These are phyloP conservation scores for Ascomycota sp. DNA, from an alignment of 2,329 filamentous ascomycete genomes.

Conservation along the genomic window DNA sequence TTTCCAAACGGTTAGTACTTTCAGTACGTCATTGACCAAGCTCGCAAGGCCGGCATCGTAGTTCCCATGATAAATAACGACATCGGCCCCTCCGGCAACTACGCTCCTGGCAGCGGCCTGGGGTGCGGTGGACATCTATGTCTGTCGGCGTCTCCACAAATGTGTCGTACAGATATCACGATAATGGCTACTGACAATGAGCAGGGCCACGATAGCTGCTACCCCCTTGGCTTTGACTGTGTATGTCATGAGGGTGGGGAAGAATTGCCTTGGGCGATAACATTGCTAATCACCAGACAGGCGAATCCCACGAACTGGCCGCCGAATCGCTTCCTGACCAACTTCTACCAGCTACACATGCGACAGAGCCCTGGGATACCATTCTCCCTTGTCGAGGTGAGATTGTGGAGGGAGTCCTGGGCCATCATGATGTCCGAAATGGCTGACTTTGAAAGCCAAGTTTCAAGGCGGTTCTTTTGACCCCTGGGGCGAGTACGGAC, in stretches of 20 bases:
- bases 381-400: conserved; percentile 39
- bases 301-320: conserved; percentile 35
- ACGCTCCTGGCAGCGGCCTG: conserved; percentile 40
- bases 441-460: conserved; percentile 10
- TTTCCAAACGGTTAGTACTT: conserved; percentile 53
- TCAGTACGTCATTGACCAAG: conserved; percentile 48
- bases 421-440: too few relatives aligned
- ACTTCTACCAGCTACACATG: conserved; percentile 16
- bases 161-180: too few relatives aligned
- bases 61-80: conserved; percentile 64
- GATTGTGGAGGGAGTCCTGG: background rate
- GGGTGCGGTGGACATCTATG: conserved; percentile 37
- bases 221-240: conserved; percentile 24
- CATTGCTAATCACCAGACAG: conserved; percentile 1
- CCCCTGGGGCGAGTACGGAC: conserved; percentile 53
- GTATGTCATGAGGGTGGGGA: conserved; percentile 4
- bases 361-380: conserved; percentile 44
- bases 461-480: conserved; percentile 56
- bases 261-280: background rate
- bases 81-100: conserved; percentile 35
- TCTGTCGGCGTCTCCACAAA: too few relatives aligned
- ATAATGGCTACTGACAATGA: background rate
- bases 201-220: conserved; percentile 14
- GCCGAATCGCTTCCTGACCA: conserved; percentile 29
- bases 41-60: conserved; percentile 44